phyloP scores from a whole-genome alignment of 208 protist genomes.

The Trypanosoma caninum region DNA sequence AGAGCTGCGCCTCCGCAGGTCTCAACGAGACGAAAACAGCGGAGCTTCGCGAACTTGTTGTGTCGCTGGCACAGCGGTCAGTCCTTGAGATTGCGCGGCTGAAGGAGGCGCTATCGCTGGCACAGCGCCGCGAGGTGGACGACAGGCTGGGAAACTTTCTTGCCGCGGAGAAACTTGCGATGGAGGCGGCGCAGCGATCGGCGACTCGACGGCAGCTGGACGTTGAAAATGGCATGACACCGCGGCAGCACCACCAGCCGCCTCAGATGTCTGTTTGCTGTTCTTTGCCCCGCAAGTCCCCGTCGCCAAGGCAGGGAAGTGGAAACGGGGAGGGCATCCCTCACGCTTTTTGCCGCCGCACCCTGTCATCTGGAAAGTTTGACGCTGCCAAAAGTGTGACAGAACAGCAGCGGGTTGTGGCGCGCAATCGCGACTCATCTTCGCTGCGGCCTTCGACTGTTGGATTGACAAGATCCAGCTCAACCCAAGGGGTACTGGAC shows the following conservation, averaged over 20 bases:
- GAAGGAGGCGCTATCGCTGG: background rate
- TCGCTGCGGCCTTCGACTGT: slow-evolving; percentile 16
- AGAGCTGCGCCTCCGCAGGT: background rate
- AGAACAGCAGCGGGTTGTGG: background rate
- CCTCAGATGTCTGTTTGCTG: slow-evolving; percentile 1
- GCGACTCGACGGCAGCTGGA: slow-evolving; percentile 2
- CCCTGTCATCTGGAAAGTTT: background rate
- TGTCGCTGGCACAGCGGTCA: slow-evolving; percentile 27
- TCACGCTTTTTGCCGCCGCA: background rate
- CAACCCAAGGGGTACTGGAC: slow-evolving; percentile 34
- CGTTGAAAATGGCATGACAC: background rate
- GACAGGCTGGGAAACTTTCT: slow-evolving; percentile 20
- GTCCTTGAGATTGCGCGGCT: slow-evolving; percentile 33
- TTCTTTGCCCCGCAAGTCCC: slow-evolving; percentile 1
- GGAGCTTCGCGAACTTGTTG: slow-evolving; percentile 23
- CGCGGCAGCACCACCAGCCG: background rate
- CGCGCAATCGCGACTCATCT: background rate
- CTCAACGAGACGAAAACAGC: slow-evolving; percentile 4
- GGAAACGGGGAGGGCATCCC: background rate
- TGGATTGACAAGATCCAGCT: slow-evolving; percentile 32
- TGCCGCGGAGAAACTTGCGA: slow-evolving; percentile 21
- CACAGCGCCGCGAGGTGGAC: background rate
- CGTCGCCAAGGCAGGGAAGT: slow-evolving; percentile 10
- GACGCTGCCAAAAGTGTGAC: background rate
- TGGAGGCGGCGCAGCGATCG: slow-evolving; percentile 22